These are phyloP conservation scores for Cercospora canescens DNA, from an alignment of 2,329 filamentous ascomycete genomes.

Conservation along the genomic window DNA sequence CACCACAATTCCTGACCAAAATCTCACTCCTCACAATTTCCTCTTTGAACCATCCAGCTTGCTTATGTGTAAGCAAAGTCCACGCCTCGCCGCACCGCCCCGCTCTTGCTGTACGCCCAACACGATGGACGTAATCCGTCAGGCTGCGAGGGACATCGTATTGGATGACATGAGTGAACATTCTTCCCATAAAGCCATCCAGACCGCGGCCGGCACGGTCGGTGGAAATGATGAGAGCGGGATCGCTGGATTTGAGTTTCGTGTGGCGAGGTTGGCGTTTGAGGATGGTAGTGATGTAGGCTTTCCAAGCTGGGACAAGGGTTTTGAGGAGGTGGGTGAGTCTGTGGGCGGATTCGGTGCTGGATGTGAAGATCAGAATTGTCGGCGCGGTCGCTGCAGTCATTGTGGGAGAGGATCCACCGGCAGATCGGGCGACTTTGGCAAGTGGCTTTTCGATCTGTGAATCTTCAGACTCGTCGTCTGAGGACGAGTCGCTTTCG, in stretches of 20 bases:
- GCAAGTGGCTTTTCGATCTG: background rate
- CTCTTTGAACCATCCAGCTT: slow-evolving; percentile 91
- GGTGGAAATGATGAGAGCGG: slow-evolving; percentile 76
- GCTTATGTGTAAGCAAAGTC: slow-evolving; percentile 79
- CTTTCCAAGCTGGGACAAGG: slow-evolving; percentile 33
- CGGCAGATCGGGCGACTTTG: background rate
- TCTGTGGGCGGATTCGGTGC: slow-evolving; percentile 83
- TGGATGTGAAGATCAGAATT: slow-evolving; percentile 84
- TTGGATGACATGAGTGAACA: slow-evolving; percentile 83
- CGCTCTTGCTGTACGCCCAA: slow-evolving; percentile 85
- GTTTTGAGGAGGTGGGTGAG: slow-evolving; percentile 70
- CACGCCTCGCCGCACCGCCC: slow-evolving; percentile 75
- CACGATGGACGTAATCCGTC: slow-evolving; percentile 84
- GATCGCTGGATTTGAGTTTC: slow-evolving; percentile 62
- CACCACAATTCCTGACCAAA: slow-evolving; percentile 49
- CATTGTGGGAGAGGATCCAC: background rate
- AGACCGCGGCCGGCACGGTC: slow-evolving; percentile 92
- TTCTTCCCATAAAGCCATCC: slow-evolving; percentile 55
- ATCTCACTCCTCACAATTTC: slow-evolving; percentile 65
- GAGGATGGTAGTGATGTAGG: slow-evolving; percentile 32
- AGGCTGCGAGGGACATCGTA: slow-evolving; percentile 86
- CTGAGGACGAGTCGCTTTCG: slow-evolving; percentile 1
- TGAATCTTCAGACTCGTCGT: background rate
- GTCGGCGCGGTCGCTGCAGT: slow-evolving; percentile 30
- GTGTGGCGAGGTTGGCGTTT: slow-evolving; percentile 55